Percentiles rank a stretch among this genome's conserved stretches.
Evolutionary conservation across 75 land plant species (phyloP).

Genomic region (Isoetes taiwanensis): DNA sequence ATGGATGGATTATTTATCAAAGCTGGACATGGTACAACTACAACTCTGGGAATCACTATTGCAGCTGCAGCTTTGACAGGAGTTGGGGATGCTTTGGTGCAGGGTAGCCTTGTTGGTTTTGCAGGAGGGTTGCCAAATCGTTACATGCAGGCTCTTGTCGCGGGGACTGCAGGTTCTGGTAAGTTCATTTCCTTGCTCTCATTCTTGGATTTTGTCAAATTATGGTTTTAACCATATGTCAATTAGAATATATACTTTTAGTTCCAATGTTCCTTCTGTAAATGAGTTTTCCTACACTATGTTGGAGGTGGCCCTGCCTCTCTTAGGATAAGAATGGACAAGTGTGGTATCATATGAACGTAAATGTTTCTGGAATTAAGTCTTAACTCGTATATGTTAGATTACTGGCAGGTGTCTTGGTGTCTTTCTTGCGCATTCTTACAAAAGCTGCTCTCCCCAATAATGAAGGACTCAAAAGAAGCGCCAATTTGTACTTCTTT

Average conservation of each 20-base stretch:
- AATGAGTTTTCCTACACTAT: too few relatives aligned
- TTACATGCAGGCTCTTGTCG: constrained; percentile 86
- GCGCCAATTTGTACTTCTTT: constrained; percentile 74
- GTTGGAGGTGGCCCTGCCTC: too few relatives aligned
- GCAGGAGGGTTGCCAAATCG: constrained; percentile 87
- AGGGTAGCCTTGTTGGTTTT: constrained; percentile 77
- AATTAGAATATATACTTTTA: too few relatives aligned
- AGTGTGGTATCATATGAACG: too few relatives aligned
- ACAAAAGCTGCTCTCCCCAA: constrained; percentile 64
- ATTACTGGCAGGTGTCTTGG: constrained; percentile 92
- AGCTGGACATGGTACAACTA: constrained; percentile 26
- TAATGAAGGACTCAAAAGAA: constrained; percentile 42
- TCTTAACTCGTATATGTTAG: too few relatives aligned
- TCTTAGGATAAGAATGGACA: too few relatives aligned
- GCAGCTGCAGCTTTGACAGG: constrained; percentile 46
- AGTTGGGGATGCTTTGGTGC: constrained; percentile 69
- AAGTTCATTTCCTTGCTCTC: too few relatives aligned
- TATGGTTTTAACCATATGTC: too few relatives aligned
- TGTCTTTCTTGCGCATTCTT: constrained; percentile 59
- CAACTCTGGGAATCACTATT: constrained; percentile 46
- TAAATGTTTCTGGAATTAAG: too few relatives aligned
- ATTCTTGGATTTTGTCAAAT: too few relatives aligned
- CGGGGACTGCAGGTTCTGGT: constrained; percentile 95
- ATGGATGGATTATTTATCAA: constrained; percentile 50
- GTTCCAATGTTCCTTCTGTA: too few relatives aligned